Percentiles rank a stretch among this genome's conserved stretches.
Evolutionary conservation across 2,329 filamentous ascomycete species (phyloP).

Genomic region (Huntiella moniliformis): DNA sequence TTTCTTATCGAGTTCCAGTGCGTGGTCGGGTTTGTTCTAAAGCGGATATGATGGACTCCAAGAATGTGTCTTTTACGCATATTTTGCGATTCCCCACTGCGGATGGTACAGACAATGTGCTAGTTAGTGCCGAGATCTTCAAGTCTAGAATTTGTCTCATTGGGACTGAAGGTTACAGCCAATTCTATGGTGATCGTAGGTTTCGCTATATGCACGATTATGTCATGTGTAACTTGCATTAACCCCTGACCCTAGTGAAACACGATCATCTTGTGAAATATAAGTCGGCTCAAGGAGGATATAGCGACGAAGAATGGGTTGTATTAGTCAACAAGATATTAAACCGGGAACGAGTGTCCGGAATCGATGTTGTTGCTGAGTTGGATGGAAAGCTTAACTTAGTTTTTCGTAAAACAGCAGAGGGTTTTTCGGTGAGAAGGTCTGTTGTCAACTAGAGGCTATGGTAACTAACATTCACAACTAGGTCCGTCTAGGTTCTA

Average conservation of each 20-base stretch:
- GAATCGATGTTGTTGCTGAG: slow-evolving; percentile 41
- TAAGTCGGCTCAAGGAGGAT: slow-evolving; percentile 33
- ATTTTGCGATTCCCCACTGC: no score
- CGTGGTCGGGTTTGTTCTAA: no score
- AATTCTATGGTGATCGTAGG: no score
- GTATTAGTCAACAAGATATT: slow-evolving; percentile 38
- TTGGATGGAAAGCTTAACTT: slow-evolving; percentile 34
- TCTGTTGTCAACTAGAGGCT: no score
- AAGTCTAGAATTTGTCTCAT: slow-evolving; percentile 22
- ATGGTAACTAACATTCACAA: no score
- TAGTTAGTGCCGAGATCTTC: no score
- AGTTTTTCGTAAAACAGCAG: slow-evolving; percentile 43
- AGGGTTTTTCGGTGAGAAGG: slow-evolving; percentile 45
- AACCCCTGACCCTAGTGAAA: slow-evolving; percentile 5
- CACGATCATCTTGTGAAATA: slow-evolving; percentile 35
- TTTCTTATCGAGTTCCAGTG: no score
- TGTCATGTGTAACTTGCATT: slow-evolving; percentile 6
- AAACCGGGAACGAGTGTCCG: slow-evolving; percentile 28
- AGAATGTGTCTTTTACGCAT: not conserved
- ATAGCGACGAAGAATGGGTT: slow-evolving; percentile 48
- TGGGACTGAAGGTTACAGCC: slow-evolving; percentile 39
- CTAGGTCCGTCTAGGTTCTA: slow-evolving; percentile 44
- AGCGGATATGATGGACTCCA: not conserved
- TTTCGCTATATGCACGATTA: slow-evolving; percentile 24
- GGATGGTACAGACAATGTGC: no score